A percentile compares a stretch with the other conserved stretches of the same genome.
phyloP scores from a whole-genome alignment of 306 rosid genomes.

The Leucaena leucocephala region DNA sequence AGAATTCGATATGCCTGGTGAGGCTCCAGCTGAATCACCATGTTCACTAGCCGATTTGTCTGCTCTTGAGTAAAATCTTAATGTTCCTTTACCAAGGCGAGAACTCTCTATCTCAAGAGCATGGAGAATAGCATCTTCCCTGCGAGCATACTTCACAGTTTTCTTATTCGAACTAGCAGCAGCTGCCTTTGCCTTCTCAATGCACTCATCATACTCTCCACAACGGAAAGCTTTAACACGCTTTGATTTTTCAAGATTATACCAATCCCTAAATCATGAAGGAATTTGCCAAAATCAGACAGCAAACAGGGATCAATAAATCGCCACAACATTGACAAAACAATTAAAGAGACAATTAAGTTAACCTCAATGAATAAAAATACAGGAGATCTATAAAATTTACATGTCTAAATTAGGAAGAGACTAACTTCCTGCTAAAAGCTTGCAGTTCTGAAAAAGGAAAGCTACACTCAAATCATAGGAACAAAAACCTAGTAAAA shows the following conservation, averaged over 20 bases:
- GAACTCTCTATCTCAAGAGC: constrained; percentile 79
- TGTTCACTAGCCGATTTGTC: constrained; percentile 45
- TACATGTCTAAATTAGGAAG: neutral
- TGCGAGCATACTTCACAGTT: constrained; percentile 76
- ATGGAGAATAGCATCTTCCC: constrained; percentile 89
- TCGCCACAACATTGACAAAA: constrained; percentile 18
- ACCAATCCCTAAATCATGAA: constrained; percentile 70
- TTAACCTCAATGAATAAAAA: neutral
- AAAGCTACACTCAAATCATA: neutral
- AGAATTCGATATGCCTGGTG: constrained; percentile 47
- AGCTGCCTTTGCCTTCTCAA: constrained; percentile 76
- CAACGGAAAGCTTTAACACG: constrained; percentile 83
- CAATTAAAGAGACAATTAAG: neutral
- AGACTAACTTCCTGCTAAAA: neutral
- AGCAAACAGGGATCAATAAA: constrained; percentile 1
- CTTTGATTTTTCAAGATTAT: constrained; percentile 83
- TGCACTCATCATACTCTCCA: constrained; percentile 78
- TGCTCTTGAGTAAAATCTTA: constrained; percentile 37
- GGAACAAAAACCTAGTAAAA: neutral
- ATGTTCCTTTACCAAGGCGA: constrained; percentile 44
- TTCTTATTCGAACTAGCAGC: constrained; percentile 63
- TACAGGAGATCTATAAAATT: neutral
- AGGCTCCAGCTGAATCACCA: constrained; percentile 49
- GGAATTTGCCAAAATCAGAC: constrained; percentile 35
- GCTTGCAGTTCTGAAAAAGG: constrained; percentile 19